A percentile compares a stretch with the other conserved stretches of the same genome.
phyloP scores from a whole-genome alignment of 768 basidiomycete genomes.

The Mycena indigotica region DNA sequence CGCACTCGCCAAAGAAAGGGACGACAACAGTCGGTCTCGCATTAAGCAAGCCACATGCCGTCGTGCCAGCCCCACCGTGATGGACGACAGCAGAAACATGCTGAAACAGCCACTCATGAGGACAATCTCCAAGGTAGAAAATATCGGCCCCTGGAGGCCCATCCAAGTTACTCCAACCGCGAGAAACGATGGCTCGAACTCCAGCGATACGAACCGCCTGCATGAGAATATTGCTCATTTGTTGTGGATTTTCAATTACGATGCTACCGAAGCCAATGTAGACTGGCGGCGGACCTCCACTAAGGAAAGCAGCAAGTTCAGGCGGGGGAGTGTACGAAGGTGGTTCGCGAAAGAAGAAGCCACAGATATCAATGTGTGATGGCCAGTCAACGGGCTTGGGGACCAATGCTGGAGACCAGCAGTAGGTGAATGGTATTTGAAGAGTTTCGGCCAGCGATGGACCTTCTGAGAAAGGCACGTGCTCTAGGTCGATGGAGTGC shows the following conservation, averaged over 20 bases:
- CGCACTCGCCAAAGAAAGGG: constrained; percentile 48
- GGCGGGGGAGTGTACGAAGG: too few species aligned
- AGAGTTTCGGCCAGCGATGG: too few species aligned
- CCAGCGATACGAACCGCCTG: constrained; percentile 39
- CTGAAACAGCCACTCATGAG: constrained; percentile 53
- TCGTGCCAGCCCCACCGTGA: constrained; percentile 52
- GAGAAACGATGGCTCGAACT: constrained; percentile 46
- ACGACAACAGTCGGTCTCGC: constrained; percentile 47
- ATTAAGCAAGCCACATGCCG: constrained; percentile 44
- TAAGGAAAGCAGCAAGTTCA: too few species aligned
- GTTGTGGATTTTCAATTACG: not conserved
- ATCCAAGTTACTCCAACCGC: constrained; percentile 41
- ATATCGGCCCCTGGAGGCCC: constrained; percentile 35
- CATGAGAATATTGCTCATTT: constrained; percentile 37
- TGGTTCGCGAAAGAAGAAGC: too few species aligned
- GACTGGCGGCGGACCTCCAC: too few species aligned
- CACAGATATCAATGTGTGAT: too few species aligned
- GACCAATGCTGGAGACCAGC: too few species aligned
- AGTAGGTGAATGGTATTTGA: too few species aligned
- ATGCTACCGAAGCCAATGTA: too few species aligned
- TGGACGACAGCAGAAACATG: constrained; percentile 47
- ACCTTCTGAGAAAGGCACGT: too few species aligned
- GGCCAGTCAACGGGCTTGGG: too few species aligned
- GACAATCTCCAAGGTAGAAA: constrained; percentile 46
- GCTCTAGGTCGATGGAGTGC: too few species aligned